A percentile compares a stretch with the other conserved stretches of the same genome.
Conservation (phyloP, 176 grass and related monocot genomes). For the Oryza rufipogon region DNA sequence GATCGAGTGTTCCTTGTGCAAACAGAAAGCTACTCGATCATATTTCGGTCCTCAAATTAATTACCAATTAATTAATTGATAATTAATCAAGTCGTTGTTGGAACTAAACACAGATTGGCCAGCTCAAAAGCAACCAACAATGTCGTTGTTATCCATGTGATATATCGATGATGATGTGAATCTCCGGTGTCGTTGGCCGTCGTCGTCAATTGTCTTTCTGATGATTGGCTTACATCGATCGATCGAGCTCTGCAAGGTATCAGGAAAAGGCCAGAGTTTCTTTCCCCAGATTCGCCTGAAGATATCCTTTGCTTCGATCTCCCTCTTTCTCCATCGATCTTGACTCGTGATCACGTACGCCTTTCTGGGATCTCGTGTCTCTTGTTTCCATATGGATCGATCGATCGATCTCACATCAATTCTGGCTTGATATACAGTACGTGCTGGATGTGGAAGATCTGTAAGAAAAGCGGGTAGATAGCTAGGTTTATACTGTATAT, state of each 20-base stretch:
- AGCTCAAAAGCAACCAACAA: not conserved
- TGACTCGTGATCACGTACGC: not conserved
- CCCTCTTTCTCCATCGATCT: not conserved
- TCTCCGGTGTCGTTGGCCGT: not conserved
- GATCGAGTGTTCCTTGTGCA: no score
- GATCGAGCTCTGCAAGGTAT: not conserved
- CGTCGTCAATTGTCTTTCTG: not conserved
- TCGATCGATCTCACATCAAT: not conserved
- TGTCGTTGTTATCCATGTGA: not conserved
- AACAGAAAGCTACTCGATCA: no score
- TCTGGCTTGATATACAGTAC: not conserved
- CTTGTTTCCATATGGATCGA: no score
- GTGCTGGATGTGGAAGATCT: not conserved
- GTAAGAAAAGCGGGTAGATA: not conserved
- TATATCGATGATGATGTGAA: not conserved
- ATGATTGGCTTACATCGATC: not conserved
- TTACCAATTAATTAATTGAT: no score
- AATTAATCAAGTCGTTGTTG: no score
- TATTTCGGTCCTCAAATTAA: no score
- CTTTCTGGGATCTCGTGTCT: not conserved
- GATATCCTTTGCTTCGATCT: not conserved
- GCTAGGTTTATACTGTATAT: no score
- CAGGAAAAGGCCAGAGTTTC: not conserved
- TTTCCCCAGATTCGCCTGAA: not conserved
- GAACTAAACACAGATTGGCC: not conserved